phyloP scores from a whole-genome alignment of 805 yeast species.

The Limtongozyma cylindracea region DNA sequence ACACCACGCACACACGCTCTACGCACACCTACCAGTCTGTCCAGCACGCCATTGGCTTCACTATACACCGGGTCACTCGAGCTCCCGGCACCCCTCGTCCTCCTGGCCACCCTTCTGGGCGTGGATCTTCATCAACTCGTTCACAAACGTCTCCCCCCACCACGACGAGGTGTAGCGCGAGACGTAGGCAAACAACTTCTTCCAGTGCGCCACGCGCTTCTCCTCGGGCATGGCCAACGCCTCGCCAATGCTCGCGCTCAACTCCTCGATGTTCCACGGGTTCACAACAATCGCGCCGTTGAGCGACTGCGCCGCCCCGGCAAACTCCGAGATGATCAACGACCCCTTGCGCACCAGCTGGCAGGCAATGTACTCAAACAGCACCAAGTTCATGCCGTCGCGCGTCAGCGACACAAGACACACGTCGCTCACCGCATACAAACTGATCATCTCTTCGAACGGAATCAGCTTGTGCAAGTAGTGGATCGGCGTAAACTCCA shows the following conservation, averaged over 20 bases:
- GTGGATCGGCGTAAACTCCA: conserved; percentile 94
- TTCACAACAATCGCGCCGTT: conserved; percentile 87
- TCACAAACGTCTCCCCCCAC: conserved; percentile 94
- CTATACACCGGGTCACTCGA: too few relatives aligned
- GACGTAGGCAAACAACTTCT: conserved; percentile 66
- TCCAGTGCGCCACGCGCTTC: conserved; percentile 54
- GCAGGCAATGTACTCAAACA: conserved; percentile 92
- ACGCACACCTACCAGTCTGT: too few relatives aligned
- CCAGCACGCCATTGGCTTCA: too few relatives aligned
- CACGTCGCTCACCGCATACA: conserved; percentile 69
- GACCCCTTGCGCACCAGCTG: conserved; percentile 73
- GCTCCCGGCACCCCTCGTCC: too few relatives aligned
- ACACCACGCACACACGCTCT: too few relatives aligned
- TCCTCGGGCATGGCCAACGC: conserved; percentile 70
- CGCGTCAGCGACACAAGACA: conserved; percentile 87
- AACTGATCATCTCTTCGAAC: conserved; percentile 75
- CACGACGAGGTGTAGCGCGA: conserved; percentile 83
- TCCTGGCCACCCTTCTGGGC: too few relatives aligned
- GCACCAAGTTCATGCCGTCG: conserved; percentile 95
- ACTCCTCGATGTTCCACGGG: conserved; percentile 96
- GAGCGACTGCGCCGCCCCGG: conserved; percentile 97
- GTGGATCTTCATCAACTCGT: conserved; percentile 32
- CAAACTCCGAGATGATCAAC: conserved; percentile 75
- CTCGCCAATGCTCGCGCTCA: conserved; percentile 67
- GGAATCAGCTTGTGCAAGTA: conserved; percentile 83